phyloP scores from a whole-genome alignment of 306 rosid genomes.

The Echinosophora koreensis region DNA sequence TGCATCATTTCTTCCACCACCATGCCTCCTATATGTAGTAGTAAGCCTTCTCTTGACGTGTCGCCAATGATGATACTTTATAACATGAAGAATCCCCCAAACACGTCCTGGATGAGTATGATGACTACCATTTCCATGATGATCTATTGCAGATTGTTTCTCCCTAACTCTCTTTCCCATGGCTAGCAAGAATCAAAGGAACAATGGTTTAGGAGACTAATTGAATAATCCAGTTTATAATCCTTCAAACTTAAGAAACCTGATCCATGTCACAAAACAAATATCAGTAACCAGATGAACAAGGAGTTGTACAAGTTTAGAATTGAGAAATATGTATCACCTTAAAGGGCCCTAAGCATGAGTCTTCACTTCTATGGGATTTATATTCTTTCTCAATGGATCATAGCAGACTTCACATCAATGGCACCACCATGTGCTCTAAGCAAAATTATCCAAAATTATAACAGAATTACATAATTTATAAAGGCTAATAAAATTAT shows the following conservation, averaged over 20 bases:
- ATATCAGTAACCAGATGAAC: constrained; percentile 32
- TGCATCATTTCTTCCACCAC: constrained; percentile 22
- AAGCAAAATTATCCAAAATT: too few species aligned
- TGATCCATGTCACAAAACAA: constrained; percentile 32
- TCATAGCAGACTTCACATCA: not conserved
- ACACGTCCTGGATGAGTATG: constrained; percentile 55
- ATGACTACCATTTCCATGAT: constrained; percentile 36
- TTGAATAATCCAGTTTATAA: constrained; percentile 19
- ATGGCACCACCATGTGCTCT: not conserved
- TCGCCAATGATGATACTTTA: constrained; percentile 75
- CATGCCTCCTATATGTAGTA: constrained; percentile 41
- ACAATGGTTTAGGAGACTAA: not conserved
- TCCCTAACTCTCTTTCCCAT: constrained; percentile 57
- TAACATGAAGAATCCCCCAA: constrained; percentile 66
- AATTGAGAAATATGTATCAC: constrained; percentile 11
- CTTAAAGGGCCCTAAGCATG: not conserved
- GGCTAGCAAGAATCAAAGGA: constrained; percentile 29
- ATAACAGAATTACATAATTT: not conserved
- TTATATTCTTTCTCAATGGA: not conserved
- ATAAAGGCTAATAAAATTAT: not conserved
- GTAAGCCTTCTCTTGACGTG: constrained; percentile 59
- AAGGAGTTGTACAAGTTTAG: constrained; percentile 12
- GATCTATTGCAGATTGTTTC: constrained; percentile 11
- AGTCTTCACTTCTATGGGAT: not conserved
- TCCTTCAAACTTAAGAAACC: constrained; percentile 43